Conservation (phyloP, 139 green algal species). For the Micromonas pusilla region DNA sequence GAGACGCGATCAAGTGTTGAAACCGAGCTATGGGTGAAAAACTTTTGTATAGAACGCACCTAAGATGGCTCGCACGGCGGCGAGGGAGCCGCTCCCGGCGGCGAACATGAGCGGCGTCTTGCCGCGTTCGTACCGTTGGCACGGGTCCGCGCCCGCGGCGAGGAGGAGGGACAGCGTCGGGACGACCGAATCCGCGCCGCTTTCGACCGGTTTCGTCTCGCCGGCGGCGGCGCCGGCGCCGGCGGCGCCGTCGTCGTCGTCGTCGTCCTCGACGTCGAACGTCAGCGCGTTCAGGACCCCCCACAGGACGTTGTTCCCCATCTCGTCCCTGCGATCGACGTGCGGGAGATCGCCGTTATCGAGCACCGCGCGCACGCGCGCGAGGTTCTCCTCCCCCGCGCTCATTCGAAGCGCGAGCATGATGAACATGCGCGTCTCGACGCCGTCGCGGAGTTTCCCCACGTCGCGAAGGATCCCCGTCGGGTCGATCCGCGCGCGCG, state of each 20-base stretch:
- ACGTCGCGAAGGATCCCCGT: neutral
- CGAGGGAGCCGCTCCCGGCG: neutral
- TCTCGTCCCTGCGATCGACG: neutral
- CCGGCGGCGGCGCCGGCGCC: too few relatives aligned
- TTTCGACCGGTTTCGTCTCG: too few relatives aligned
- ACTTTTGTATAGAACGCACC: too few relatives aligned
- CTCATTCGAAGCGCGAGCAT: neutral
- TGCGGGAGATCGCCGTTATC: neutral
- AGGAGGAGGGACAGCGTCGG: neutral
- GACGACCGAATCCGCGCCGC: too few relatives aligned
- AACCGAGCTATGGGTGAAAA: too few relatives aligned
- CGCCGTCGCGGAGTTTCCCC: neutral
- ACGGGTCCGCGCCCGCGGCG: neutral
- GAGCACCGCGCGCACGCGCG: neutral
- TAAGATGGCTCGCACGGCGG: neutral
- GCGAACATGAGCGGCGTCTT: constrained; percentile 26
- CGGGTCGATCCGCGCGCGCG: too few relatives aligned
- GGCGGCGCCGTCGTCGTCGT: neutral
- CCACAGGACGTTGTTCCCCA: neutral
- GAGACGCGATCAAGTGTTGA: too few relatives aligned
- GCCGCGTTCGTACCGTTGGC: constrained; percentile 24
- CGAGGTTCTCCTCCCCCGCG: neutral
- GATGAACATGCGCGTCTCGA: neutral
- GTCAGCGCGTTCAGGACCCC: neutral
- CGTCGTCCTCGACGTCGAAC: neutral